Evolutionary conservation across 1,284 basidiomycete species (phyloP).

Genomic region (Ceratobasidium sp.): DNA sequence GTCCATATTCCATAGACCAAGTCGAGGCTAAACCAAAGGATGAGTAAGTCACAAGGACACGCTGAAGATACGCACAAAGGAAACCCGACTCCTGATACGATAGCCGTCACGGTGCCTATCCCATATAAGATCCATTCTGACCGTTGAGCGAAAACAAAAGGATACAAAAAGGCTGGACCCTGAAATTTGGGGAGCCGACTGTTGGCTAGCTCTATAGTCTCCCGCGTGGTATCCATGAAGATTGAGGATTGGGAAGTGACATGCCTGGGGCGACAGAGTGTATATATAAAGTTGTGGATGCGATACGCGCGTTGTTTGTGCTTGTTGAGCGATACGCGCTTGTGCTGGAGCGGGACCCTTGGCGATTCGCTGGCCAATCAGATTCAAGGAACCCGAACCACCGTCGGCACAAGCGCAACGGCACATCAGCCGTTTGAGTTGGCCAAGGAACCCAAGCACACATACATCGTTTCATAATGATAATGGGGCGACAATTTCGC

Average conservation of each 20-base stretch:
- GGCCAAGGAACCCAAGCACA: too few relatives aligned
- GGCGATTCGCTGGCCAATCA: background rate
- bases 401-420: too few relatives aligned
- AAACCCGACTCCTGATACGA: constrained; percentile 15
- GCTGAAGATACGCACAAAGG: background rate
- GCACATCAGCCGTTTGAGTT: too few relatives aligned
- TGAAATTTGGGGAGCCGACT: background rate
- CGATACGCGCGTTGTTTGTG: background rate
- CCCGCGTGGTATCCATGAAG: too few relatives aligned
- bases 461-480: too few relatives aligned
- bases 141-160: constrained; percentile 11
- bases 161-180: constrained; percentile 22
- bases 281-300: too few relatives aligned
- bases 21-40: background rate
- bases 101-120: constrained; percentile 2
- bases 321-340: background rate
- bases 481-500: too few relatives aligned
- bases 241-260: too few relatives aligned
- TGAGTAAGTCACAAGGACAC: background rate
- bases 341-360: background rate
- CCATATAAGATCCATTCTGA: constrained; percentile 29
- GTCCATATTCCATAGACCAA: constrained; percentile 20
- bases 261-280: too few relatives aligned
- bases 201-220: too few relatives aligned
- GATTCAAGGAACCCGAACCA: background rate